Percentiles rank a stretch among this genome's conserved stretches.
These are phyloP conservation scores for Barnettozyma botsteinii DNA, from an alignment of 805 yeast species.

Conservation along the genomic window DNA sequence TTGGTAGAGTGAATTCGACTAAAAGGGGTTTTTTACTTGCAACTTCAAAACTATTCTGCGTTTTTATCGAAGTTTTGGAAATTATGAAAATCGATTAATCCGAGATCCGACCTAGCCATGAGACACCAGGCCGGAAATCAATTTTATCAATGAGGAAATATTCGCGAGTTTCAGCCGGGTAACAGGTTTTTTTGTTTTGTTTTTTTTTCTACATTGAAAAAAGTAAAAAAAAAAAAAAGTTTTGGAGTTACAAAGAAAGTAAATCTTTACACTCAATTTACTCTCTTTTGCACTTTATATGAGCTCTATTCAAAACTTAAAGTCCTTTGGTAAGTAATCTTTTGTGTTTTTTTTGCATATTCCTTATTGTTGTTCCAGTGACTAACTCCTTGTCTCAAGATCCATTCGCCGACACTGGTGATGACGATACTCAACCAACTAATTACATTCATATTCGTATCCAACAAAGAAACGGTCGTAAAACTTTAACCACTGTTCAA, in stretches of 20 bases:
- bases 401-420: conserved; percentile 99
- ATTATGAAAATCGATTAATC: not conserved
- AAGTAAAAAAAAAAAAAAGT: not conserved
- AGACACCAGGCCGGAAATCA: not conserved
- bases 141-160: not conserved
- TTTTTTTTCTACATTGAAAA: not conserved
- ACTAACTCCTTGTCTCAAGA: conserved; percentile 36
- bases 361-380: not conserved
- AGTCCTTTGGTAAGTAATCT: conserved; percentile 53
- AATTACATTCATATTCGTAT: conserved; percentile 97
- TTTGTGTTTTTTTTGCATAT: not conserved
- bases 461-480: conserved; percentile 99
- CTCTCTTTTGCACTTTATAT: conserved; percentile 30
- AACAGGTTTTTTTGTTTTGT: not conserved
- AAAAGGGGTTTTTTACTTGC: not conserved
- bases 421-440: conserved; percentile 94
- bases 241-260: not conserved
- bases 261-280: not conserved
- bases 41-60: too few species aligned
- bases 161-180: not conserved
- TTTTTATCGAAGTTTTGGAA: not conserved
- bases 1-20: not conserved
- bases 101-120: not conserved
- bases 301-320: conserved; percentile 90
- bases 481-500: conserved; percentile 96